A percentile compares a stretch with the other conserved stretches of the same genome.
These are phyloP conservation scores for Eutypa lata DNA, from an alignment of 2,329 filamentous ascomycete species.

Conservation along the genomic window DNA sequence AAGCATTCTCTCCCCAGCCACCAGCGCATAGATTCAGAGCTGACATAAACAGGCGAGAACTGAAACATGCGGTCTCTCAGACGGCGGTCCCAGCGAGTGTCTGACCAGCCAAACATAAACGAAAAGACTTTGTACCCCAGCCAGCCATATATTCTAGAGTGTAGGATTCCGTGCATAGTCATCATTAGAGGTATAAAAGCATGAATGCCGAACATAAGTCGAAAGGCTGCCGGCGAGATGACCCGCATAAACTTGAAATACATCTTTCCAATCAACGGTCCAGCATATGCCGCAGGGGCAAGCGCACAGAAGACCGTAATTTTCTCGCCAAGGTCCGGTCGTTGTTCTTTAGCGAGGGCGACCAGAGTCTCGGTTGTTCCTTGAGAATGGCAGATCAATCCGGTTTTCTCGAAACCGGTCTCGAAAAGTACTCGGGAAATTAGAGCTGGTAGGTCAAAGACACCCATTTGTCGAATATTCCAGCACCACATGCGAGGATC, in stretches of 20 bases:
- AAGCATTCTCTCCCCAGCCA: slow-evolving; percentile 89
- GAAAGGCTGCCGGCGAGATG: slow-evolving; percentile 73
- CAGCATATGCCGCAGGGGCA: slow-evolving; percentile 86
- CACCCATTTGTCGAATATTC: slow-evolving; percentile 93
- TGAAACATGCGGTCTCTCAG: slow-evolving; percentile 83
- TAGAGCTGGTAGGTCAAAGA: slow-evolving; percentile 81
- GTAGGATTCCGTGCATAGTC: slow-evolving; percentile 68
- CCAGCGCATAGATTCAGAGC: slow-evolving; percentile 88
- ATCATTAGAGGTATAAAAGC: slow-evolving; percentile 95
- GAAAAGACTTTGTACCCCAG: slow-evolving; percentile 87
- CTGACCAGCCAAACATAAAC: slow-evolving; percentile 86
- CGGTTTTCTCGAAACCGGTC: slow-evolving; percentile 80
- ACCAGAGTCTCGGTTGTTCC: slow-evolving; percentile 88
- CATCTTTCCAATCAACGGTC: slow-evolving; percentile 77
- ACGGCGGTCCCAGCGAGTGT: slow-evolving; percentile 78
- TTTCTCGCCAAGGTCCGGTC: slow-evolving; percentile 77
- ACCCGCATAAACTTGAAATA: slow-evolving; percentile 90
- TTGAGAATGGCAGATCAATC: slow-evolving; percentile 83
- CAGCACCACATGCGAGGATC: slow-evolving; percentile 96
- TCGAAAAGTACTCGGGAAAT: slow-evolving; percentile 75
- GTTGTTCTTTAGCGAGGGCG: slow-evolving; percentile 83
- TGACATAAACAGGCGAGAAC: slow-evolving; percentile 88
- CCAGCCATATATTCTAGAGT: slow-evolving; percentile 68
- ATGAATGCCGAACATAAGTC: slow-evolving; percentile 84
- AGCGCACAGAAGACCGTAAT: slow-evolving; percentile 89